phyloP scores from a whole-genome alignment of 768 basidiomycete species.

The Mycena metata region DNA sequence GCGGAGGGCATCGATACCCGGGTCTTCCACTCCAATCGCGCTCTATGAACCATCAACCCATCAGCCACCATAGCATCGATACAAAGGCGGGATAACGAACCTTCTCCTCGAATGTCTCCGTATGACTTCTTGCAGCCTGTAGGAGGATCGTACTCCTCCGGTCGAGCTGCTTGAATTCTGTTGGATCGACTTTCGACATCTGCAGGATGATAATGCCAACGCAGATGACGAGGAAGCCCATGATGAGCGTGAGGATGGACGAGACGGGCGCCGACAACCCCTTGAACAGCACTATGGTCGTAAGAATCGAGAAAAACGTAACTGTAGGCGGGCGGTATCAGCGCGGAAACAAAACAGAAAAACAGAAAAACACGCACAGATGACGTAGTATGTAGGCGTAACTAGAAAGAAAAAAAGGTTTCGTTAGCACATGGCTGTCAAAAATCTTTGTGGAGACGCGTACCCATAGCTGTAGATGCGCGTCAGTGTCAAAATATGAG shows the following conservation, averaged over 20 bases:
- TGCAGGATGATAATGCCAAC: constrained; percentile 95
- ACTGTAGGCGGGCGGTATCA: constrained; percentile 56
- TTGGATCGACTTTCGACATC: constrained; percentile 95
- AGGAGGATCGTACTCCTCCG: constrained; percentile 91
- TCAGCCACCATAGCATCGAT: not conserved
- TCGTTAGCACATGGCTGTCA: constrained; percentile 38
- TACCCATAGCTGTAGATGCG: constrained; percentile 73
- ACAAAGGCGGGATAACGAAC: constrained; percentile 35
- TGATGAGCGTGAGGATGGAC: constrained; percentile 90
- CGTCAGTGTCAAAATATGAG: constrained; percentile 19
- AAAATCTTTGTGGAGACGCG: constrained; percentile 25
- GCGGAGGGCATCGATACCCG: constrained; percentile 92
- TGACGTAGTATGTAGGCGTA: constrained; percentile 90
- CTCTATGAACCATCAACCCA: constrained; percentile 24
- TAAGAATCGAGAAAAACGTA: constrained; percentile 88
- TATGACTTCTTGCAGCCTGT: constrained; percentile 82
- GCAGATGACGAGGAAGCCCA: constrained; percentile 93
- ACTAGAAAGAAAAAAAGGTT: constrained; percentile 63
- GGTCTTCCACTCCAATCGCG: constrained; percentile 79
- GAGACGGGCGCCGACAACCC: constrained; percentile 83
- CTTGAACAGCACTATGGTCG: constrained; percentile 90
- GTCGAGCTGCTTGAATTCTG: constrained; percentile 80
- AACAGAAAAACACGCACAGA: constrained; percentile 64
- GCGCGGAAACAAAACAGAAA: constrained; percentile 13
- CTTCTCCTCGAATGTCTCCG: constrained; percentile 80